Evolutionary conservation across 2,329 filamentous ascomycete species (phyloP), one percentile per base, ranked within the genome.

Genomic region (Hirsutella thompsonii): DNA sequence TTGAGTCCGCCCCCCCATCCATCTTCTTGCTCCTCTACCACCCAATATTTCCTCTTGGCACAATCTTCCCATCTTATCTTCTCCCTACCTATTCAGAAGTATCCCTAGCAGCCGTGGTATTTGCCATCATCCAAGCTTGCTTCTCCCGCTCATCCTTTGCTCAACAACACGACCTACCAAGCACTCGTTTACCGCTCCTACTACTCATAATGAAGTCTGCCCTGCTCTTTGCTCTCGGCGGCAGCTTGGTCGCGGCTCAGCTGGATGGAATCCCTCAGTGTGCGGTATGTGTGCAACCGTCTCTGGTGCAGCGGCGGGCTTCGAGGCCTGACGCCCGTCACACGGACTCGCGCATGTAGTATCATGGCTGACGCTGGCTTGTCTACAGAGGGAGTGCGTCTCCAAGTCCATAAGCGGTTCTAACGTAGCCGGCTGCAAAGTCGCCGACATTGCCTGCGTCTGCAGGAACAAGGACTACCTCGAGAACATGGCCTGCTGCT

Each of bases 401-500:
- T 48, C 43, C 45, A 40, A 57, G 38, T 60, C 52, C 52, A 59
- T 58, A 20, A 50, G 46, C 20, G 58, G 58, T 35, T 48, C 41
- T 18, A 47, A 48, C 32, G 60, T 67, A 40, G 62, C 54, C 39
- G 62, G 58, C 47, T 68, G 64, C 53, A 50, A 49, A 21, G 44
- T 52, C 36, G 47, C 62, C 49, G 61, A 66, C 53, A 52, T 64
- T 44, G 51, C 47, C 40, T 68, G 64, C 52, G 56, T 67, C 50
- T 68, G 64, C 57, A 52, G 49, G 50, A 64, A 65, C 56, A 37
- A 48, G 37, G 41, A 55, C 35, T 67, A 67, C 57, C 54, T 68
- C 42, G 46, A 50, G 46, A 49, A 47, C 46, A 64, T 67, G 37
- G 60, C 64, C 39, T 68, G 64, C 58, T 67, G 64, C 47, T 54